Conservation (phyloP, 2,329 filamentous ascomycete genomes). For the Aspergillus fumigatus region DNA sequence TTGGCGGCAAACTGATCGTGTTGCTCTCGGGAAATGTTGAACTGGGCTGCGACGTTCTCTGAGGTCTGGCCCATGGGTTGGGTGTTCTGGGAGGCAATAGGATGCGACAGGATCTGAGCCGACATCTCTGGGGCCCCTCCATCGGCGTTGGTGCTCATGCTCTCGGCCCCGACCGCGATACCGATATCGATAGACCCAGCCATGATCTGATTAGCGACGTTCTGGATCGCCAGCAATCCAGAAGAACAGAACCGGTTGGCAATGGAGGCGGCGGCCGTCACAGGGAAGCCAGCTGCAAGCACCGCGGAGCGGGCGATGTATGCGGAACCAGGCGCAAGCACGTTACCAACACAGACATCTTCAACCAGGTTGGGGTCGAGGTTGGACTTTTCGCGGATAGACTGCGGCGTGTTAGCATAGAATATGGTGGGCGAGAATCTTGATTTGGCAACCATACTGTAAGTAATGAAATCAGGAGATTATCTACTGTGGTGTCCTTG, state of each 20-base stretch:
- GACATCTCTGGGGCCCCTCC: slow-evolving; percentile 78
- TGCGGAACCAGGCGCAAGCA: slow-evolving; percentile 81
- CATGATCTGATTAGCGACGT: slow-evolving; percentile 87
- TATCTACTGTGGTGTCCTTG: slow-evolving; percentile 35
- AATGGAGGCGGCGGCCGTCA: slow-evolving; percentile 69
- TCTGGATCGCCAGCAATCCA: slow-evolving; percentile 81
- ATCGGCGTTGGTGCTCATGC: slow-evolving; percentile 85
- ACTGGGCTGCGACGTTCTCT: slow-evolving; percentile 85
- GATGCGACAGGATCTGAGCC: slow-evolving; percentile 68
- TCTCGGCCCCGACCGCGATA: slow-evolving; percentile 86
- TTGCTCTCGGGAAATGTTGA: slow-evolving; percentile 60
- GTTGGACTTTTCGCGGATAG: slow-evolving; percentile 73
- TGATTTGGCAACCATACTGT: slow-evolving; percentile 23
- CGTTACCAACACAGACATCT: slow-evolving; percentile 82
- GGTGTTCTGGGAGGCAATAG: slow-evolving; percentile 81
- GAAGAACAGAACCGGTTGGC: slow-evolving; percentile 90
- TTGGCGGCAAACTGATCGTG: slow-evolving; percentile 82
- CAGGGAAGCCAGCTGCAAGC: slow-evolving; percentile 81
- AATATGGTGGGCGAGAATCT: background rate
- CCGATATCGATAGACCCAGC: slow-evolving; percentile 87
- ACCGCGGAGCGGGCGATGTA: slow-evolving; percentile 86
- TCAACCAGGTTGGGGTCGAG: slow-evolving; percentile 84
- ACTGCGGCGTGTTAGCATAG: slow-evolving; percentile 33
- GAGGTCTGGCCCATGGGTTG: slow-evolving; percentile 89
- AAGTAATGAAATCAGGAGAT: slow-evolving; percentile 34